These are phyloP conservation scores for Candida pseudofarinosa DNA, from an alignment of 805 yeast genomes.

Conservation along the genomic window DNA sequence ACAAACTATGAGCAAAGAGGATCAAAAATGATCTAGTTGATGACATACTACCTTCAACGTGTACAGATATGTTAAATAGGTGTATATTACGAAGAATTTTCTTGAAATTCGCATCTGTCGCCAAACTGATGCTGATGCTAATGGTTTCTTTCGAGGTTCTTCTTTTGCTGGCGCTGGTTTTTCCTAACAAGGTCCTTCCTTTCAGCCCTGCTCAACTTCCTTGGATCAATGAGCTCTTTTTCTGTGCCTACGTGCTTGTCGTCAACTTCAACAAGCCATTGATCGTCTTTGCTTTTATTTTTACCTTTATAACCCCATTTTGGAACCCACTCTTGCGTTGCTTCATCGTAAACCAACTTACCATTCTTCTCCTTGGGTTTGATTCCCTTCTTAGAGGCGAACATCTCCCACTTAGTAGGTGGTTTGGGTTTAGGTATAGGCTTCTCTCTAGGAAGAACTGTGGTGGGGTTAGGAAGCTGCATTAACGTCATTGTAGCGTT, in stretches of 20 bases:
- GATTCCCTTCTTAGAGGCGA: conserved; percentile 95
- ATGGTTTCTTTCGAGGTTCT: conserved; percentile 44
- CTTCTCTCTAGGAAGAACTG: conserved; percentile 90
- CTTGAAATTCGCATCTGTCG: background rate
- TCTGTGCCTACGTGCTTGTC: conserved; percentile 54
- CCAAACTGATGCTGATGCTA: background rate
- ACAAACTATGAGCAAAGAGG: background rate
- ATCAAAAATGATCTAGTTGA: background rate
- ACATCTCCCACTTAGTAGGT: conserved; percentile 93
- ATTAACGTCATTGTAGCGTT: conserved; percentile 78
- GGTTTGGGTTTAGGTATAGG: conserved; percentile 90
- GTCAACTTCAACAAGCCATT: conserved; percentile 95
- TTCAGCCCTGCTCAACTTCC: conserved; percentile 74
- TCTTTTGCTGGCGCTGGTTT: conserved; percentile 80
- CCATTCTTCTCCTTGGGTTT: conserved; percentile 86
- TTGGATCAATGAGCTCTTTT: conserved; percentile 77
- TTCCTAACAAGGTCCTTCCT: conserved; percentile 82
- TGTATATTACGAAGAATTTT: too few species aligned
- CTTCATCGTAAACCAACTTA: conserved; percentile 87
- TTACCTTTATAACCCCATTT: conserved; percentile 98
- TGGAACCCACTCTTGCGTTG: conserved; percentile 89
- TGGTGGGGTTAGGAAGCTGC: conserved; percentile 77
- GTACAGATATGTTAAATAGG: too few species aligned
- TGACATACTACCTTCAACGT: background rate
- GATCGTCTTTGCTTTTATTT: conserved; percentile 80